Base-by-base conservation (phyloP, 495 filamentous ascomycete species). In the Penicillium bialowiezense region DNA sequence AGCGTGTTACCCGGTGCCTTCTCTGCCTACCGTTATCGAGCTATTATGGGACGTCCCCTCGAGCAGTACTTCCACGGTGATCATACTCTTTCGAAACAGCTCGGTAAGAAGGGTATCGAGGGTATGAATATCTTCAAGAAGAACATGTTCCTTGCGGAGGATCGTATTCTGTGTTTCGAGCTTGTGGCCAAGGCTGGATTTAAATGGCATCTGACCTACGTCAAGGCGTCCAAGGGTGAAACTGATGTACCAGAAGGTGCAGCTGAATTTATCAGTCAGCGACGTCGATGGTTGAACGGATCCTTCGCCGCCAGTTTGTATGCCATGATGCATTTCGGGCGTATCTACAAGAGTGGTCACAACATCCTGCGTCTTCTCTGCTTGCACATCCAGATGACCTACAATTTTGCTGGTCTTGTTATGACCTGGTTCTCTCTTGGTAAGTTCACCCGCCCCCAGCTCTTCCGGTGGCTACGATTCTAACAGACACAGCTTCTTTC, bases 41-140 rank as follows among this genome's bases (percentile, higher is more conserved):
- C 93, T 33, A 97, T 98, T 61, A 95, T 96, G 90, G 93, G 93
- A 47, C 83, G 93, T 35, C 93, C 93, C 3, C 73, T 98, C 3
- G 91, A 97, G 66, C 93, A 98, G 72, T 98, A 98, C 64, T 98
- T 98, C 81, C 93, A 97, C 64, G 93, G 93, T 75, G 93, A 98
- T 59, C 93, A 98, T 67, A 98, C 93, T 0, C 79, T 97, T 12
- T 95, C 93, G 47, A 92, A 92, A 71, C 81, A 88, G 42, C 81
- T 96, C 35, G 90, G 90, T 31, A 95, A 95, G 74, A 98, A 98
- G 79, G 93, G 93, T 74, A 97, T 98, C 63, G 93, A 98, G 67
- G 93, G 91, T 55, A 98, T 98, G 93, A 97, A 97, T 60, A 97
- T 98, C 55, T 97, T 98, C 84, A 97, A 98, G 77, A 98, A 98